These are phyloP conservation scores for Panicum miliaceum DNA, from an alignment of 176 grass and related monocot species.

Conservation along the genomic window DNA sequence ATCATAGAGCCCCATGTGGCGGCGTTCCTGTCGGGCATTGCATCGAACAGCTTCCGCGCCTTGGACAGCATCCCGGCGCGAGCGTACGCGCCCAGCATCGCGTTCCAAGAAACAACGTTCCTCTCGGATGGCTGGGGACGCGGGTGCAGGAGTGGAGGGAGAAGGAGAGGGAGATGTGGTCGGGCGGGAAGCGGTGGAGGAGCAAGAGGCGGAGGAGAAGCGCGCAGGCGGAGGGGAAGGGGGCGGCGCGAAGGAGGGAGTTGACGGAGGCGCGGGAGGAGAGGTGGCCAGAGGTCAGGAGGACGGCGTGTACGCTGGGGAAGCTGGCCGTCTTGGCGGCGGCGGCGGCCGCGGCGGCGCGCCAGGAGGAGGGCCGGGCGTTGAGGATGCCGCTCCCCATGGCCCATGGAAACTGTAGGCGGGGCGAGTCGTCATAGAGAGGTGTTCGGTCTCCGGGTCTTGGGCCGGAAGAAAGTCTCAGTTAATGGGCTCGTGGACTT, in stretches of 20 bases:
- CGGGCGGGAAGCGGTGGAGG: slow-evolving; percentile 34
- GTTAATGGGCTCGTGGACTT: no score
- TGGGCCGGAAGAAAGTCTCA: no score
- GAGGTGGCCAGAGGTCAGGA: slow-evolving; percentile 51
- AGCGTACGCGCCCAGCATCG: slow-evolving; percentile 40
- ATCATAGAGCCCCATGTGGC: slow-evolving; percentile 54
- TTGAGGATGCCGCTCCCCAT: slow-evolving; percentile 8
- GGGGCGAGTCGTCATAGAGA: neutral
- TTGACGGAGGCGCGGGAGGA: slow-evolving; percentile 36
- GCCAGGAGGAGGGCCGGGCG: slow-evolving; percentile 17
- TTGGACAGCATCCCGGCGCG: slow-evolving; percentile 36
- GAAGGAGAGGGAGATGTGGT: slow-evolving; percentile 59
- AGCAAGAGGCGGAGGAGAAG: slow-evolving; percentile 43
- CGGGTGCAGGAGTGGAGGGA: slow-evolving; percentile 49
- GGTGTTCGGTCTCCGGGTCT: neutral
- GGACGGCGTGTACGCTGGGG: slow-evolving; percentile 36
- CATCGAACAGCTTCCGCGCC: slow-evolving; percentile 49
- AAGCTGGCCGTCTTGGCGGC: slow-evolving; percentile 22
- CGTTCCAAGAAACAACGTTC: slow-evolving; percentile 57
- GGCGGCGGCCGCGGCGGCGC: slow-evolving; percentile 18
- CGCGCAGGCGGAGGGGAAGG: slow-evolving; percentile 27
- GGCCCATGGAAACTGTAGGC: neutral
- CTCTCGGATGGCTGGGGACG: slow-evolving; percentile 27
- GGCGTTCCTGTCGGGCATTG: slow-evolving; percentile 44
- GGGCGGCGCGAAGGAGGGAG: slow-evolving; percentile 38